Conservation (phyloP, 495 filamentous ascomycete genomes). For the Talaromyces wortmannii region DNA sequence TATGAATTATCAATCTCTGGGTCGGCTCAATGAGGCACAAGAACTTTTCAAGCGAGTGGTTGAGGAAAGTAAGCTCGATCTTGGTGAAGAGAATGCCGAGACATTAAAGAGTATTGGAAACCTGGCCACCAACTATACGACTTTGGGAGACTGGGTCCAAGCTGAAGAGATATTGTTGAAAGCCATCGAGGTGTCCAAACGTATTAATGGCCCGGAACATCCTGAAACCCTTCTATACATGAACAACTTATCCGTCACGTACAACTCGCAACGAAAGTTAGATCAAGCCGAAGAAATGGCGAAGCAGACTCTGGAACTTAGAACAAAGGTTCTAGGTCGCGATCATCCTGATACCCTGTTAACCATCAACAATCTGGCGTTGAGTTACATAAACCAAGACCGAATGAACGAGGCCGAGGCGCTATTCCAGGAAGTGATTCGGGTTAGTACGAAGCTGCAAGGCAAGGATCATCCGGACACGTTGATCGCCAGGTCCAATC, state of each 20-base stretch:
- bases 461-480: background rate
- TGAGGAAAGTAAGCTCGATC: constrained; percentile 11
- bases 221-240: constrained; percentile 26
- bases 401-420: constrained; percentile 3
- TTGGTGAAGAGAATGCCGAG: constrained; percentile 18
- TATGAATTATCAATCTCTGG: constrained; percentile 9
- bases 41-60: constrained; percentile 12
- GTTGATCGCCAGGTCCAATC: constrained; percentile 1
- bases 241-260: constrained; percentile 9
- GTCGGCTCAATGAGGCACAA: constrained; percentile 11
- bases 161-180: constrained; percentile 15
- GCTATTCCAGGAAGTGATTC: constrained; percentile 5
- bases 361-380: constrained; percentile 2
- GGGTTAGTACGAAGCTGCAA: constrained; percentile 2
- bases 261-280: background rate
- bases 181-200: constrained; percentile 12
- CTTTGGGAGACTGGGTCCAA: constrained; percentile 21
- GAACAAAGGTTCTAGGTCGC: constrained; percentile 19
- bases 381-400: background rate
- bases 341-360: background rate
- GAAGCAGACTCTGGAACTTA: constrained; percentile 9
- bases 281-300: constrained; percentile 5
- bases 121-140: constrained; percentile 9
- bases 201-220: constrained; percentile 26
- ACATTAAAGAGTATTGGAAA: constrained; percentile 15